Conservation (phyloP, 345 rosid genomes). For the Euphorbia tirucalli region DNA sequence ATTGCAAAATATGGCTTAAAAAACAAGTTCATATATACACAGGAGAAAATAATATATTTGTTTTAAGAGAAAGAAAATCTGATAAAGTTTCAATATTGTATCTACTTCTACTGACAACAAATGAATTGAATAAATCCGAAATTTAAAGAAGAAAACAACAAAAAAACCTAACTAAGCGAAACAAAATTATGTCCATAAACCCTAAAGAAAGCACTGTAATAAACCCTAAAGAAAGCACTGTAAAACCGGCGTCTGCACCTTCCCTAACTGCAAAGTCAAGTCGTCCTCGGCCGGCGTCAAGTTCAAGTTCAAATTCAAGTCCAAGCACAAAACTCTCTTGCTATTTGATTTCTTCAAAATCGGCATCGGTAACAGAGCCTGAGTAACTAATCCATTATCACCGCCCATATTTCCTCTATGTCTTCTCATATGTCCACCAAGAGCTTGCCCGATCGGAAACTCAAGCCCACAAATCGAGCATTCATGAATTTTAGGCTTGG, state of each 20-base stretch:
- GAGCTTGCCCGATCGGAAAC: constrained; percentile 81
- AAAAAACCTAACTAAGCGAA: background rate
- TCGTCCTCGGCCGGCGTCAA: constrained; percentile 59
- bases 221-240: constrained; percentile 27
- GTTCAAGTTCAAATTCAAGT: constrained; percentile 79
- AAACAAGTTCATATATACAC: too few species aligned
- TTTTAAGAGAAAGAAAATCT: too few species aligned
- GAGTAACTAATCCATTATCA: constrained; percentile 17
- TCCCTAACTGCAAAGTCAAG: constrained; percentile 54
- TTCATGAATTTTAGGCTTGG: constrained; percentile 65
- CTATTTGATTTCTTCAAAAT: constrained; percentile 62
- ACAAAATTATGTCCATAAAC: constrained; percentile 8
- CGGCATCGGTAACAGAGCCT: constrained; percentile 26
- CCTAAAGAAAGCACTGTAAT: too few species aligned
- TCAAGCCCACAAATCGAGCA: constrained; percentile 86
- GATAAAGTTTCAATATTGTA: too few species aligned
- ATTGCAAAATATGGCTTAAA: too few species aligned
- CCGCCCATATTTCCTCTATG: constrained; percentile 36
- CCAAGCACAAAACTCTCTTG: constrained; percentile 54
- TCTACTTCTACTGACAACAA: too few species aligned
- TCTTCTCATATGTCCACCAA: constrained; percentile 96
- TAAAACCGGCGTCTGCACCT: constrained; percentile 25
- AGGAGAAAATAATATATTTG: too few species aligned
- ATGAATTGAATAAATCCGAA: constrained; percentile 11
- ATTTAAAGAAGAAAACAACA: background rate